phyloP scores from a whole-genome alignment of 306 rosid genomes.

The Acacia crassicarpa region DNA sequence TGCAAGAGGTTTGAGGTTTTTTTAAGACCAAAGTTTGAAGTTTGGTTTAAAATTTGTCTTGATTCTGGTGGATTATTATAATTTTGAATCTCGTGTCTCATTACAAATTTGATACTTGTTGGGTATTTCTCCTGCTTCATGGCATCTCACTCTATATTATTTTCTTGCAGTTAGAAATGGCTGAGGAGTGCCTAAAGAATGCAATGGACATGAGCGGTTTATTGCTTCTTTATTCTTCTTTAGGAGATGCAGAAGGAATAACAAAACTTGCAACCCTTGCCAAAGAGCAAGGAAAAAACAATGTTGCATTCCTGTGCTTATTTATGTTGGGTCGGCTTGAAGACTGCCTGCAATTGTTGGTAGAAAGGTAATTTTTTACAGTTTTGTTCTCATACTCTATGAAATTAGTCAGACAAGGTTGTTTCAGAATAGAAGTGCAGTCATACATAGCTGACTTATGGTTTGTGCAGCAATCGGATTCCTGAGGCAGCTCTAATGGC shows the following conservation, averaged over 20 bases:
- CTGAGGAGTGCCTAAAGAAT: constrained; percentile 86
- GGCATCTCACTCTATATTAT: constrained; percentile 34
- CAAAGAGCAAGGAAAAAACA: constrained; percentile 98
- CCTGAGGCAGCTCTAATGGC: constrained; percentile 99
- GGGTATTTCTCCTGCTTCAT: constrained; percentile 13
- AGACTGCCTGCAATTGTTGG: constrained; percentile 92
- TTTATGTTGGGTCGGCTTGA: constrained; percentile 95
- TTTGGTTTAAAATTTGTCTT: not conserved
- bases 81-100: constrained; percentile 9
- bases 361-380: constrained; percentile 69
- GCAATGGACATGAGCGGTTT: constrained; percentile 99
- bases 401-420: constrained; percentile 10
- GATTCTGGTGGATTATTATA: constrained; percentile 19
- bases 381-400: constrained; percentile 10
- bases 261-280: constrained; percentile 84
- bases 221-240: constrained; percentile 93
- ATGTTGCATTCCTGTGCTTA: constrained; percentile 93
- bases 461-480: constrained; percentile 81
- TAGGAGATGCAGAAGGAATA: constrained; percentile 96
- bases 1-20: constrained; percentile 8
- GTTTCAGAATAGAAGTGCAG: constrained; percentile 1
- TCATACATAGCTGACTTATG: constrained; percentile 22
- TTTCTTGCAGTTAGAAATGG: constrained; percentile 93
- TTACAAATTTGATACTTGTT: constrained; percentile 12
- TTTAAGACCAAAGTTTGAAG: constrained; percentile 15